Evolutionary conservation across 208 protist species (phyloP).

Genomic region (Wallacemonas sp.): DNA sequence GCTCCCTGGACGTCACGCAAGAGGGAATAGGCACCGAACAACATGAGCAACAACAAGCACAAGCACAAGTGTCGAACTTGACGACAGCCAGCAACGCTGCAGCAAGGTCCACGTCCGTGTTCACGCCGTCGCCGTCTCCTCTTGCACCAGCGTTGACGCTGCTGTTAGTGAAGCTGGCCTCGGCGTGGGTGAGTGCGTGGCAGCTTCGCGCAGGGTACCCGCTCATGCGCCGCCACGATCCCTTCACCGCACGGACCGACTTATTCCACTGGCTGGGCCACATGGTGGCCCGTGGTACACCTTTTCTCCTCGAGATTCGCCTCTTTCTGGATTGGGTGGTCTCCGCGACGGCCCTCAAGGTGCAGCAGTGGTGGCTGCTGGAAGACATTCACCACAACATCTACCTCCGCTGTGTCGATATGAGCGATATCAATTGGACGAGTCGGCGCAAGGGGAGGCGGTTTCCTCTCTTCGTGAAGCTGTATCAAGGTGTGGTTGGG

Average conservation of each 20-base stretch:
- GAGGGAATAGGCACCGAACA: too few species aligned
- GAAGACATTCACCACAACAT: constrained; percentile 74
- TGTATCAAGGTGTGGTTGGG: constrained; percentile 56
- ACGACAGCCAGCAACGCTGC: too few species aligned
- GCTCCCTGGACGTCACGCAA: neutral
- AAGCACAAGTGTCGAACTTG: too few species aligned
- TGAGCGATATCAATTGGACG: constrained; percentile 53
- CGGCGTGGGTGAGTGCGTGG: constrained; percentile 42
- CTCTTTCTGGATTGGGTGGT: constrained; percentile 80
- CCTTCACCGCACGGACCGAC: constrained; percentile 50
- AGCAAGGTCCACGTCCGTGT: neutral
- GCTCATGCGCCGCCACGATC: constrained; percentile 48
- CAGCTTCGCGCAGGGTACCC: constrained; percentile 58
- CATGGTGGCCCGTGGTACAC: constrained; percentile 50
- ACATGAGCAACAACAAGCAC: too few species aligned
- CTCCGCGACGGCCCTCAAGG: constrained; percentile 58
- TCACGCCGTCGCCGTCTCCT: constrained; percentile 5
- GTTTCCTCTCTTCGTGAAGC: constrained; percentile 48
- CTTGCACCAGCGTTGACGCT: constrained; percentile 27
- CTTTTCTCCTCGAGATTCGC: constrained; percentile 78
- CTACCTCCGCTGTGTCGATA: constrained; percentile 66
- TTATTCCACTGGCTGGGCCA: constrained; percentile 52
- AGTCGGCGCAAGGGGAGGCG: constrained; percentile 34
- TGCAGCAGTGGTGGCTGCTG: constrained; percentile 78
- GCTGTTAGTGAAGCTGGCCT: constrained; percentile 40